phyloP scores from a whole-genome alignment of 2,329 filamentous ascomycete genomes.

The Botrytis pseudocinerea region DNA sequence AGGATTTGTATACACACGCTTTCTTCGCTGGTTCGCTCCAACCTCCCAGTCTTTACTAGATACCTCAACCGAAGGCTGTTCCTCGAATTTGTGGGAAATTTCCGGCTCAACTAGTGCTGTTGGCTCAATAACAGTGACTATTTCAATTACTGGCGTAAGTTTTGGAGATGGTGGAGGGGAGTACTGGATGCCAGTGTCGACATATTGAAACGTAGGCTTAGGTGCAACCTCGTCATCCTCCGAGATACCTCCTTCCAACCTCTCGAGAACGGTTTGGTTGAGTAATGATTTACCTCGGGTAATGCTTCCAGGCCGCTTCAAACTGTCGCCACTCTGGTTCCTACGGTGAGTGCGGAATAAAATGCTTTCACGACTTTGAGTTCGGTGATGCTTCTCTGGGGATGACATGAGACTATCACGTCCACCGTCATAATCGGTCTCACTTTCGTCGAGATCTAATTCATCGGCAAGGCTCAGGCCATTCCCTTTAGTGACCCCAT shows the following conservation, averaged over 20 bases:
- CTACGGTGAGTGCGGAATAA: conserved; percentile 52
- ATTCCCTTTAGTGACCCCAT: conserved; percentile 56
- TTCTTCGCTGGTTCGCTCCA: conserved; percentile 72
- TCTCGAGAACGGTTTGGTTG: conserved; percentile 57
- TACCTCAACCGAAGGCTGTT: conserved; percentile 44
- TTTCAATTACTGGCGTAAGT: conserved; percentile 42
- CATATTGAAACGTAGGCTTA: conserved; percentile 57
- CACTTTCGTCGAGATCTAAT: conserved; percentile 74
- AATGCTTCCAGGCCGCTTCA: conserved; percentile 56
- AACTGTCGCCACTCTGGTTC: conserved; percentile 60
- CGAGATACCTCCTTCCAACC: conserved; percentile 53
- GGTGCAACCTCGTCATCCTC: conserved; percentile 51
- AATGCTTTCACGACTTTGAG: conserved; percentile 58
- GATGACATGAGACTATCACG: conserved; percentile 60
- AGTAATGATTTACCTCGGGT: conserved; percentile 54
- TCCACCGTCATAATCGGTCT: conserved; percentile 69
- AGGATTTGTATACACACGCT: conserved; percentile 60
- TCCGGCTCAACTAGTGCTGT: conserved; percentile 23
- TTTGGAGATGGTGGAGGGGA: conserved; percentile 78
- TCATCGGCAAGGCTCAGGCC: conserved; percentile 87
- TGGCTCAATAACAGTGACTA: conserved; percentile 49
- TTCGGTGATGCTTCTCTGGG: conserved; percentile 51
- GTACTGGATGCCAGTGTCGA: conserved; percentile 77
- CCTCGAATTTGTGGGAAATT: conserved; percentile 26
- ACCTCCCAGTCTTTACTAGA: conserved; percentile 54